Base-by-base conservation (phyloP, 2,329 filamentous ascomycete genomes). In the Alternaria ventricosa region DNA sequence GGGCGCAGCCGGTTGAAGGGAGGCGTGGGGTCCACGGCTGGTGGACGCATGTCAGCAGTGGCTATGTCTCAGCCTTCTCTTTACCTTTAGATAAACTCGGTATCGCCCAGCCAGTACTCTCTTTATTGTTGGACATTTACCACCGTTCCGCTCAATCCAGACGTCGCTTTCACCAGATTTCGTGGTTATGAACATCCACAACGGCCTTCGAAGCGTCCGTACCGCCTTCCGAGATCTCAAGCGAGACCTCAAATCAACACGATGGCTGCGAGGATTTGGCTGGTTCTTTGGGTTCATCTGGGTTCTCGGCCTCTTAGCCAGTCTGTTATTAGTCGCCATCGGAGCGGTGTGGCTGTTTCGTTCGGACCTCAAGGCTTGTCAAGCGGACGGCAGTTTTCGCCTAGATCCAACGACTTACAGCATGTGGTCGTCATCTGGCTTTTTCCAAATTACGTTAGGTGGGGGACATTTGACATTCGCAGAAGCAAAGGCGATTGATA, bases 271-370 rank as follows among this genome's bases (percentile, higher is more conserved):
- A 36, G 33, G 33, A 10, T n/a, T 36, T 1, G 33, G 33, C 0
- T 36, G 33, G 33, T 36, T 36, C 33, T 36, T 36, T 36, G 33
- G 33, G 8, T n/a, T n/a, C 15, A 3, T 41, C 4, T 41, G 33
- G 33, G 2, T 1, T 41, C 10, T 1, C 15, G 2, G 4, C 15
- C 33, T 41, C 2, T 3, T n/a, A 5, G 33, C 1, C 8, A n/a
- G 2, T 41, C 15, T 41, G 15, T 1, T 41, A 41, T 41, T 41
- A 41, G 33, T 41, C 33, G 33, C 33, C 4, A n/a, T 3, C 33
- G 33, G 33, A 41, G 4, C 33, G 33, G 33, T 3, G 15, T 41
- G 4, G 33, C 15, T 41, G 33, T 36, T 5, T 36, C 33, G 33
- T n/a, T 41, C 33, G 1, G 33, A 41, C 4, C 33, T 41, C 33